Base-by-base conservation (phyloP, 176 grass and related monocot species). In the Bromus sterilis region DNA sequence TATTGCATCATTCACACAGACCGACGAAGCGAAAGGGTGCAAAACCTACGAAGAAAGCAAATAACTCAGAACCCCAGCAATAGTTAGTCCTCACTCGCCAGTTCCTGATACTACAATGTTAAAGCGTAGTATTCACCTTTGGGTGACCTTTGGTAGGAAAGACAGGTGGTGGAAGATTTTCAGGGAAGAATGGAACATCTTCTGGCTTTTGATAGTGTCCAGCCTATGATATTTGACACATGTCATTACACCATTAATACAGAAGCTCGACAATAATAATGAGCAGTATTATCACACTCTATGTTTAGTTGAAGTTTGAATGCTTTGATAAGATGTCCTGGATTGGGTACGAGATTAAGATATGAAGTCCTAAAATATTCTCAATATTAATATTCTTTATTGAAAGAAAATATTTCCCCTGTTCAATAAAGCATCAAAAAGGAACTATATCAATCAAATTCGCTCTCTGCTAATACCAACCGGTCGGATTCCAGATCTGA, bases 151-250 rank as follows among this genome's bases (percentile, higher is more conserved):
- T 85, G 56, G 62, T 67, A 70, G 72, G 80, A 75, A 71, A 44
- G 14, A 89, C 62, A 65, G 84, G 82, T 5, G 23, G 51, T 3
- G 90, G 86, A 43, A 91, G 86, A 91, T 93, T 87, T 78, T 86
- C 74, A 42, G 84, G 85, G 74, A 93, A 99, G 76, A 95, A 99
- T n/a, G 84, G 88, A 41, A 95, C 85, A 43, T 99, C 90, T 87
- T 95, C 96, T 48, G 93, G 89, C 43, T 91, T 89, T 74, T 91
- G 89, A 89, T 99, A 99, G 56, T 83, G 81, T 66, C 93, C 91
- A 61, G 48, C 82, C 96, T 98, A 48, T 30, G 7, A 77, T 28
- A 91, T 71, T 55, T 72, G 18, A 58, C 3, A 23, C 9, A 37
- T 35, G 14, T 29, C 49, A 34, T 71, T 48, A 81, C 53, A 56